Conservation (phyloP, 2,329 filamentous ascomycete species). For the Fusarium odoratissimum region DNA sequence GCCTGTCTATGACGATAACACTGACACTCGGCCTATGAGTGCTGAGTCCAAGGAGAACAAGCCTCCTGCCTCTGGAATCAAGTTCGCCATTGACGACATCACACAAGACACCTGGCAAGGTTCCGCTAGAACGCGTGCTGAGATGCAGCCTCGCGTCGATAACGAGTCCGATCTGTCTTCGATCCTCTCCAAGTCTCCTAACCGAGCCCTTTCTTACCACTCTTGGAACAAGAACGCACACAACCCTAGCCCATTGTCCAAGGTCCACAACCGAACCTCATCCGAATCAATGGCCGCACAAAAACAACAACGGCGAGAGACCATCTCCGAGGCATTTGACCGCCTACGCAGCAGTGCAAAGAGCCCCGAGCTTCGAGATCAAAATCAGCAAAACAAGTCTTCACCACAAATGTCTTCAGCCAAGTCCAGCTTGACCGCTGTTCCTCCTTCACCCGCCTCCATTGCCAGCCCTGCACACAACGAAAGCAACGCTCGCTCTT, state of each 20-base stretch:
- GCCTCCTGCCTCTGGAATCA: constrained; percentile 49
- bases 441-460: constrained; percentile 53
- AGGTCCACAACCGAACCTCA: constrained; percentile 49
- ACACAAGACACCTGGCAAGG: constrained; percentile 55
- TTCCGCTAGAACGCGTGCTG: constrained; percentile 57
- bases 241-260: constrained; percentile 54
- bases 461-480: constrained; percentile 50
- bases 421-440: constrained; percentile 56
- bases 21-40: constrained; percentile 52
- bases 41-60: constrained; percentile 60
- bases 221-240: constrained; percentile 46
- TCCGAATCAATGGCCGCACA: constrained; percentile 44
- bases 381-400: constrained; percentile 41
- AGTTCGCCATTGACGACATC: constrained; percentile 57
- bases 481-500: constrained; percentile 61
- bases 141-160: constrained; percentile 67
- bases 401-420: constrained; percentile 54
- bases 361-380: constrained; percentile 45
- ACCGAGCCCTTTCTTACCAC: constrained; percentile 42
- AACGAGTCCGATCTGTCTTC: constrained; percentile 63
- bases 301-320: constrained; percentile 44
- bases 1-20: constrained; percentile 47
- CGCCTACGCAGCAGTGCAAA: constrained; percentile 52
- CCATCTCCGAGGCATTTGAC: constrained; percentile 51
- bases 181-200: constrained; percentile 56